Evolutionary conservation across 306 rosid genomes (phyloP).

Genomic region (Adenanthera pavonina): DNA sequence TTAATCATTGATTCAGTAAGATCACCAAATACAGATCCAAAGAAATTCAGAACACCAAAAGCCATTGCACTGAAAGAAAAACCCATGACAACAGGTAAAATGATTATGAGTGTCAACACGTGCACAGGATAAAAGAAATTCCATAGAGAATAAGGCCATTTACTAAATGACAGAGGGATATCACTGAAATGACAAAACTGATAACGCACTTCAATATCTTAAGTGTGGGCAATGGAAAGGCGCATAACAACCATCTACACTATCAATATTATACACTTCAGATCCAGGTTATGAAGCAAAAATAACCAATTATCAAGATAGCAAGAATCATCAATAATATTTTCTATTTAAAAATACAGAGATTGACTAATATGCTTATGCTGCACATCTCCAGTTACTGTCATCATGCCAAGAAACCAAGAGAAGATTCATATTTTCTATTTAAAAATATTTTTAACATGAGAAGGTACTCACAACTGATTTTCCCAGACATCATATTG

Average conservation of each 20-base stretch:
- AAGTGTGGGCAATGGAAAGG: not conserved
- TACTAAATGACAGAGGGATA: slow-evolving; percentile 8
- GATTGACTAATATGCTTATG: slow-evolving; percentile 18
- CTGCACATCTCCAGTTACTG: slow-evolving; percentile 11
- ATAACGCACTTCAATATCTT: slow-evolving; percentile 18
- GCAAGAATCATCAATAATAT: slow-evolving; percentile 9
- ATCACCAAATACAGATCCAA: slow-evolving; percentile 90
- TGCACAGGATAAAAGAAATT: slow-evolving; percentile 16
- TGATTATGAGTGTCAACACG: slow-evolving; percentile 21
- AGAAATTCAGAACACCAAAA: slow-evolving; percentile 83
- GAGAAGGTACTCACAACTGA: slow-evolving; percentile 9
- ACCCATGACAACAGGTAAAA: slow-evolving; percentile 16
- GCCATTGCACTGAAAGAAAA: slow-evolving; percentile 64
- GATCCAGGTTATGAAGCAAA: slow-evolving; percentile 21
- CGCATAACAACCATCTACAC: not conserved
- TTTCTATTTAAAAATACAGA: no score
- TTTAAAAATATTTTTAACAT: slow-evolving; percentile 5
- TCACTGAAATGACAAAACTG: slow-evolving; percentile 10
- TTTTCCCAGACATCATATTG: slow-evolving; percentile 2
- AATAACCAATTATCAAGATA: not conserved
- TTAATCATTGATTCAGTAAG: slow-evolving; percentile 99
- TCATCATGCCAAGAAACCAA: not conserved
- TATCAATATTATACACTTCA: not conserved
- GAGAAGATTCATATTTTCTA: slow-evolving; percentile 6
- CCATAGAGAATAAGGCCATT: slow-evolving; percentile 24